These are phyloP conservation scores for Phytophthora quininea DNA, from an alignment of 352 stramenopile genomes.

Conservation along the genomic window DNA sequence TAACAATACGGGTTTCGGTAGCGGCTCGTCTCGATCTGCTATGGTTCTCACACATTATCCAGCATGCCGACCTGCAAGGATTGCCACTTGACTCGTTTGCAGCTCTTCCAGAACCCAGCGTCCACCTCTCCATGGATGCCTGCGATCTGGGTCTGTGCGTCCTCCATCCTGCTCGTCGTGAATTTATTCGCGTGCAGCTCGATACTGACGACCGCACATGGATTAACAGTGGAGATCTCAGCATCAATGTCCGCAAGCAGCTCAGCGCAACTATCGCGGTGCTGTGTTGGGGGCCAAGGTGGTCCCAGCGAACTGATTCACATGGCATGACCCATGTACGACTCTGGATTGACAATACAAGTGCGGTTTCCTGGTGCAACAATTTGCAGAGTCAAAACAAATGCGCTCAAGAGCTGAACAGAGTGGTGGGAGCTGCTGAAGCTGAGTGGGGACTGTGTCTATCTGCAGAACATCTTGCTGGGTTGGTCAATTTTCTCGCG, in stretches of 20 bases:
- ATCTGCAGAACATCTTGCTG: neutral
- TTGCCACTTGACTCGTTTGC: neutral
- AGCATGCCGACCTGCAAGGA: neutral
- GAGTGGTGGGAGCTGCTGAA: neutral
- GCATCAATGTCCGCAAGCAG: neutral
- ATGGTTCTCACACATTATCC: conserved; percentile 10
- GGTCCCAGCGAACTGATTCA: neutral
- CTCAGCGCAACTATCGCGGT: neutral
- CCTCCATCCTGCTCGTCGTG: conserved; percentile 1
- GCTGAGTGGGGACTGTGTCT: neutral
- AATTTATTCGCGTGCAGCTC: neutral
- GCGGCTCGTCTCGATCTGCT: conserved; percentile 6
- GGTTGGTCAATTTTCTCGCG: neutral
- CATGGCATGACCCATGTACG: neutral
- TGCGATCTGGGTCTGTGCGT: conserved; percentile 5
- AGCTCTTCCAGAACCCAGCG: neutral
- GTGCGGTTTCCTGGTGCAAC: neutral
- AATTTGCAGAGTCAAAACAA: neutral
- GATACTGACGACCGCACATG: neutral
- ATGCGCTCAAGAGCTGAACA: neutral
- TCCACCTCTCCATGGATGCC: conserved; percentile 8
- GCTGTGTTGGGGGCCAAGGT: neutral
- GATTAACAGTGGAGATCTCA: neutral
- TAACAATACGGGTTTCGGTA: neutral
- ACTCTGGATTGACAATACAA: neutral